Evolutionary conservation across 495 filamentous ascomycete species (phyloP).

Genomic region (Aspergillus heteromorphus): DNA sequence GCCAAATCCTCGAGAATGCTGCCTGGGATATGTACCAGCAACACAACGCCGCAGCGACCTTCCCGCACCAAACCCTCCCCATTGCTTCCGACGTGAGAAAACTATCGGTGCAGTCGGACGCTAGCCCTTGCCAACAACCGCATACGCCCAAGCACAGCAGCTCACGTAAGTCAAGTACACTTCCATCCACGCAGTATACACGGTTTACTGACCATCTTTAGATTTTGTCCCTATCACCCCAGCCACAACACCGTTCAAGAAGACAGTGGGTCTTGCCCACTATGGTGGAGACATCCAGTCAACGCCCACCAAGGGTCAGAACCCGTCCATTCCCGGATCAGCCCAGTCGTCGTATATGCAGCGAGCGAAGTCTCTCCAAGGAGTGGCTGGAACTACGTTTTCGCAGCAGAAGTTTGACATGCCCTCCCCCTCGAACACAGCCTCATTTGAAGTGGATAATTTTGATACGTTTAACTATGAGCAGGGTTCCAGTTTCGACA

Average conservation of each 20-base stretch:
- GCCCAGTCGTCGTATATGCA: slow-evolving; percentile 40
- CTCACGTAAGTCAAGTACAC: slow-evolving; percentile 37
- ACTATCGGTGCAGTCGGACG: slow-evolving; percentile 38
- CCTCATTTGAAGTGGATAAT: slow-evolving; percentile 28
- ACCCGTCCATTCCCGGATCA: slow-evolving; percentile 30
- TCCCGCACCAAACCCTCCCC: slow-evolving; percentile 18
- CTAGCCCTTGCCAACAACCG: slow-evolving; percentile 40
- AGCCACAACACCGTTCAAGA: slow-evolving; percentile 42
- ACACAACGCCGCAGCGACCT: slow-evolving; percentile 11
- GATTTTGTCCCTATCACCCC: slow-evolving; percentile 47
- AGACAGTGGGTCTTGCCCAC: slow-evolving; percentile 34
- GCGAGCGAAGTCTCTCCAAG: slow-evolving; percentile 43
- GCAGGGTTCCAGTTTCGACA: slow-evolving; percentile 26
- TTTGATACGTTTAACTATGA: slow-evolving; percentile 29
- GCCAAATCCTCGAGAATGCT: slow-evolving; percentile 17
- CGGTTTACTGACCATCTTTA: slow-evolving; percentile 20
- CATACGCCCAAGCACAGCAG: slow-evolving; percentile 55
- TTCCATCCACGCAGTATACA: neutral
- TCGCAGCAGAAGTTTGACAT: slow-evolving; percentile 35
- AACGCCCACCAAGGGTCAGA: slow-evolving; percentile 32
- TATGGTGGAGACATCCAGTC: slow-evolving; percentile 27
- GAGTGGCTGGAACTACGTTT: slow-evolving; percentile 31
- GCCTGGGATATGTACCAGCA: slow-evolving; percentile 28
- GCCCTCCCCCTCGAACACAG: slow-evolving; percentile 47
- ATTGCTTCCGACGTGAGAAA: slow-evolving; percentile 26